Conservation (phyloP, 2,329 filamentous ascomycete genomes). For the Curvularia verruculosa region DNA sequence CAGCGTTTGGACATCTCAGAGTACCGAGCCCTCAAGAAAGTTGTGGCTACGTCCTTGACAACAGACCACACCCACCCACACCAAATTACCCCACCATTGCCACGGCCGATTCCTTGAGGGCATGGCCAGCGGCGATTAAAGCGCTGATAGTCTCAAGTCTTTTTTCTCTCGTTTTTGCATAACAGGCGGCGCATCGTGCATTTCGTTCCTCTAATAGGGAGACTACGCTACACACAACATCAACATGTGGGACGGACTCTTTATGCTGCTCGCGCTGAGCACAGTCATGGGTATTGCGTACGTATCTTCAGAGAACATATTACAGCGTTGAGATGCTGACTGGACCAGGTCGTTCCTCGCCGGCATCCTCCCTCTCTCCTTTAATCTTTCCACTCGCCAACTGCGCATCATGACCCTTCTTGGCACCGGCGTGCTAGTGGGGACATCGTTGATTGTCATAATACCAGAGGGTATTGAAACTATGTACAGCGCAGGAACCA, state of each 20-base stretch:
- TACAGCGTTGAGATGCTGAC: conserved; percentile 18
- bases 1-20: neutral
- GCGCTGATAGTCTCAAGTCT: conserved; percentile 7
- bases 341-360: conserved; percentile 82
- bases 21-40: conserved; percentile 15
- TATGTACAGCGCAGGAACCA: conserved; percentile 65
- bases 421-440: conserved; percentile 91
- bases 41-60: conserved; percentile 18
- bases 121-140: conserved; percentile 29
- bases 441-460: conserved; percentile 94
- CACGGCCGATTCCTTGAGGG: conserved; percentile 13
- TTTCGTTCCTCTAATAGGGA: conserved; percentile 12
- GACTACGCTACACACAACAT: conserved; percentile 19
- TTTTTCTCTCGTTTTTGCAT: conserved; percentile 18
- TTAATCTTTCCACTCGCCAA: conserved; percentile 85
- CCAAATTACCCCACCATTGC: conserved; percentile 3
- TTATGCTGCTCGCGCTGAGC: conserved; percentile 69
- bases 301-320: conserved; percentile 32
- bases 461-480: conserved; percentile 97
- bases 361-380: conserved; percentile 86
- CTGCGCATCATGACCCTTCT: conserved; percentile 88
- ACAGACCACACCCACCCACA: conserved; percentile 7
- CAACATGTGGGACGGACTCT: conserved; percentile 66
- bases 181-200: conserved; percentile 24
- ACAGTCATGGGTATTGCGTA: conserved; percentile 69